Percentiles rank a stretch among this genome's conserved stretches.
Evolutionary conservation across 495 filamentous ascomycete genomes (phyloP).

Genomic region (Penicillium tannophilum): DNA sequence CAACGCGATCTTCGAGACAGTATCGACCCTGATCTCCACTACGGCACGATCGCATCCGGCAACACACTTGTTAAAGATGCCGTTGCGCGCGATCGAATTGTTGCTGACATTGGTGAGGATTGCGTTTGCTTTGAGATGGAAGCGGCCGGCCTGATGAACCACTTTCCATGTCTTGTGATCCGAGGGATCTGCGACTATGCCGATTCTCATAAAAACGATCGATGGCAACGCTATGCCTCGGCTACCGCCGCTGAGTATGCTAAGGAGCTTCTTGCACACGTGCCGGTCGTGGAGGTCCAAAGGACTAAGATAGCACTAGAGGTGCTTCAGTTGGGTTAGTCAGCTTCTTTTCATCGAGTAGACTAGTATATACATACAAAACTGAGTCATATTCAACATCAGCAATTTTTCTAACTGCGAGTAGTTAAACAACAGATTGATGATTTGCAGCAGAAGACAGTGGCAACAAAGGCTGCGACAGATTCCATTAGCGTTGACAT

Average conservation of each 20-base stretch:
- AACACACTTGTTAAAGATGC: slow-evolving; percentile 26
- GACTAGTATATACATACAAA: slow-evolving; percentile 4
- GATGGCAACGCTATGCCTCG: slow-evolving; percentile 37
- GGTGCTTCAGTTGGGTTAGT: too few species aligned
- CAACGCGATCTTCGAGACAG: too few species aligned
- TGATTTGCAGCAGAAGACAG: slow-evolving; percentile 17
- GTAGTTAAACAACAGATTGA: slow-evolving; percentile 21
- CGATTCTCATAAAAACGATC: slow-evolving; percentile 39
- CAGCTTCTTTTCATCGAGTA: too few species aligned
- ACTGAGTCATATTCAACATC: slow-evolving; percentile 4
- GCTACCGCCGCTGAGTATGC: slow-evolving; percentile 36
- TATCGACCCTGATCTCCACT: slow-evolving; percentile 16
- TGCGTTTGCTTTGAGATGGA: slow-evolving; percentile 35
- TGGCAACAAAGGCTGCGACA: slow-evolving; percentile 14
- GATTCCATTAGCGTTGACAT: slow-evolving; percentile 21
- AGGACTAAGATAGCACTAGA: too few species aligned
- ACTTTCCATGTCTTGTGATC: slow-evolving; percentile 39
- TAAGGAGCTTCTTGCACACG: slow-evolving; percentile 20
- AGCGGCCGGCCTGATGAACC: slow-evolving; percentile 38
- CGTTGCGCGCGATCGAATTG: slow-evolving; percentile 17
- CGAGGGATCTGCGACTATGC: slow-evolving; percentile 42
- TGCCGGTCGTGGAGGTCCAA: too few species aligned
- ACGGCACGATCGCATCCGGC: slow-evolving; percentile 26
- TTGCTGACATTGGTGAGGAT: not conserved
- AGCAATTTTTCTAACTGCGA: slow-evolving; percentile 7